Evolutionary conservation across 768 basidiomycete genomes (phyloP).

Genomic region (Suillus americanus): DNA sequence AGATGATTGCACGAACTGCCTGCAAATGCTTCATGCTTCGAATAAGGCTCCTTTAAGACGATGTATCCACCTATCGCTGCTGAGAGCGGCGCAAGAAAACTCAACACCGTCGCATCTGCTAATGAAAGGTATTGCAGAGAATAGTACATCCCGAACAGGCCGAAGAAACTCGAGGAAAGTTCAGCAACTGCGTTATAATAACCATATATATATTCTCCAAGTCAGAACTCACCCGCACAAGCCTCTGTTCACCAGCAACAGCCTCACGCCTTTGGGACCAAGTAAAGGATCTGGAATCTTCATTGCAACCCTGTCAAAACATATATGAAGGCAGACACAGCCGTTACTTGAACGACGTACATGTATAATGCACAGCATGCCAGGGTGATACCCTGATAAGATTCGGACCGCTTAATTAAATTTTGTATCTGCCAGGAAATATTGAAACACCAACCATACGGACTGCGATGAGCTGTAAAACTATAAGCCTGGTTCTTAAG

Average conservation of each 20-base stretch:
- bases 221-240: conserved; percentile 51
- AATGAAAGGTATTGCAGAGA: conserved; percentile 74
- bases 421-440: not conserved
- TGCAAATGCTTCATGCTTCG: conserved; percentile 53
- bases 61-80: conserved; percentile 63
- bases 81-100: conserved; percentile 69
- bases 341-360: conserved; percentile 25
- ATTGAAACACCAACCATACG: conserved; percentile 48
- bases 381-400: conserved; percentile 48
- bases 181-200: not conserved
- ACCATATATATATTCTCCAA: not conserved
- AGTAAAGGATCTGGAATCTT: conserved; percentile 57
- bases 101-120: conserved; percentile 75
- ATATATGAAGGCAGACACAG: not conserved
- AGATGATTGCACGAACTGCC: conserved; percentile 35
- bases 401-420: not conserved
- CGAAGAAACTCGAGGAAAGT: conserved; percentile 56
- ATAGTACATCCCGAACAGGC: conserved; percentile 67
- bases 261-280: conserved; percentile 69
- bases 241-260: conserved; percentile 57
- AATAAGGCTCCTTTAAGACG: conserved; percentile 60
- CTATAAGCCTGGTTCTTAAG: not conserved
- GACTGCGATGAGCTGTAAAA: conserved; percentile 47
- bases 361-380: conserved; percentile 53
- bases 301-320: conserved; percentile 31